These are phyloP conservation scores for Aspergillus tubingensis DNA, from an alignment of 2,329 filamentous ascomycete genomes.

Conservation along the genomic window DNA sequence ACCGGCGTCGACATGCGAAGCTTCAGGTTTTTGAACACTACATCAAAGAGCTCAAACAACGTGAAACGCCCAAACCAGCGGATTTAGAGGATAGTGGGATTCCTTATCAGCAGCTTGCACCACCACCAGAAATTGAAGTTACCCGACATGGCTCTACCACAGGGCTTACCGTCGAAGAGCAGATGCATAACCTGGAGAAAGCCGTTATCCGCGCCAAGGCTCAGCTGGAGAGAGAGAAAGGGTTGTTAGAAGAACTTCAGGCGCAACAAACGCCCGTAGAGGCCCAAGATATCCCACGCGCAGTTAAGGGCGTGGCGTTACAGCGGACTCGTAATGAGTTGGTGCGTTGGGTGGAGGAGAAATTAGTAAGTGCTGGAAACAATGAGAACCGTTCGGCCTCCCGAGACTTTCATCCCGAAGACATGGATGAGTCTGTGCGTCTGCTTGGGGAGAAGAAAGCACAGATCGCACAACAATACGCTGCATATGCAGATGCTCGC, in stretches of 20 bases:
- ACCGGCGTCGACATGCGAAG: not conserved
- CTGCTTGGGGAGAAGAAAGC: slow-evolving; percentile 35
- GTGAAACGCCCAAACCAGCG: slow-evolving; percentile 23
- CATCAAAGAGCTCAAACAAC: slow-evolving; percentile 43
- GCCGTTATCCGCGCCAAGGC: slow-evolving; percentile 41
- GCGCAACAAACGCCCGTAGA: slow-evolving; percentile 22
- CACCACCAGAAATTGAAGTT: slow-evolving; percentile 22
- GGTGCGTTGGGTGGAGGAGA: slow-evolving; percentile 54
- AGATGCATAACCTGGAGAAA: slow-evolving; percentile 42
- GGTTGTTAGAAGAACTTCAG: slow-evolving; percentile 36
- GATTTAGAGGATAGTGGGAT: slow-evolving; percentile 24
- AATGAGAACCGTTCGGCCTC: slow-evolving; percentile 29
- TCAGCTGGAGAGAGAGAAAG: slow-evolving; percentile 40
- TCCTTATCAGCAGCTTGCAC: slow-evolving; percentile 16
- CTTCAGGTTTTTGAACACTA: slow-evolving; percentile 22
- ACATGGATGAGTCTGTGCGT: slow-evolving; percentile 32
- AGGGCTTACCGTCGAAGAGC: slow-evolving; percentile 31
- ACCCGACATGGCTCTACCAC: slow-evolving; percentile 7
- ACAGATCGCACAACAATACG: slow-evolving; percentile 39
- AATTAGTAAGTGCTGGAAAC: slow-evolving; percentile 42
- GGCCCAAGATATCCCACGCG: slow-evolving; percentile 12
- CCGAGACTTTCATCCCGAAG: slow-evolving; percentile 31
- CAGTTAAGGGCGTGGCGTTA: slow-evolving; percentile 39
- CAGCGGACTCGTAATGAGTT: slow-evolving; percentile 51
- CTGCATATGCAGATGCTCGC: slow-evolving; percentile 39